phyloP scores from a whole-genome alignment of 2,329 filamentous ascomycete genomes.

The Cyphellophora attinorum region DNA sequence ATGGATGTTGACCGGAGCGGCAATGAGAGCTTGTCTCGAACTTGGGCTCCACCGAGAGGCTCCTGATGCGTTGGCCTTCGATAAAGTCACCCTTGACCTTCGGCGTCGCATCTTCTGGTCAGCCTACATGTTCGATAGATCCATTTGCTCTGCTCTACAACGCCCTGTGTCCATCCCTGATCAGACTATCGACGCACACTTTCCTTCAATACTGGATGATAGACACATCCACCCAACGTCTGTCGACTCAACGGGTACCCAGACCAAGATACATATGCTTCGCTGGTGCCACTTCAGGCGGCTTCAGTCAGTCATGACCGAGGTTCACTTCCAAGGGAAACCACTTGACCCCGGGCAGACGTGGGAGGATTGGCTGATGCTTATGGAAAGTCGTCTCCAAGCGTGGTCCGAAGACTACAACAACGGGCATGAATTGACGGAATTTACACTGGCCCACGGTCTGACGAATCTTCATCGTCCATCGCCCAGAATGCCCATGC shows the following conservation, averaged over 20 bases:
- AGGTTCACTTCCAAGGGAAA: conserved; percentile 21
- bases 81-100: conserved; percentile 19
- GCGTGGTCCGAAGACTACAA: conserved; percentile 20
- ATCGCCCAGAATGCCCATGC: conserved; percentile 18
- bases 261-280: conserved; percentile 18
- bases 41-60: conserved; percentile 20
- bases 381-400: conserved; percentile 19
- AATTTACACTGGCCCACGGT: conserved; percentile 19
- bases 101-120: conserved; percentile 20
- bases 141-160: conserved; percentile 20
- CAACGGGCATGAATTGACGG: conserved; percentile 18
- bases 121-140: conserved; percentile 20
- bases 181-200: conserved; percentile 19
- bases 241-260: conserved; percentile 16
- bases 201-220: conserved; percentile 18
- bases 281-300: conserved; percentile 19
- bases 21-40: conserved; percentile 20
- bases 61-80: conserved; percentile 14
- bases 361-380: conserved; percentile 21
- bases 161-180: conserved; percentile 21
- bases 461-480: conserved; percentile 20
- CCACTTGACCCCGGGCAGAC: conserved; percentile 16
- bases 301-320: conserved; percentile 20
- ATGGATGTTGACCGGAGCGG: conserved; percentile 21
- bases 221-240: conserved; percentile 17